A percentile compares a stretch with the other conserved stretches of the same genome.
These are phyloP conservation scores for Cytospora piceicola DNA, from an alignment of 2,329 filamentous ascomycete species.

Conservation along the genomic window DNA sequence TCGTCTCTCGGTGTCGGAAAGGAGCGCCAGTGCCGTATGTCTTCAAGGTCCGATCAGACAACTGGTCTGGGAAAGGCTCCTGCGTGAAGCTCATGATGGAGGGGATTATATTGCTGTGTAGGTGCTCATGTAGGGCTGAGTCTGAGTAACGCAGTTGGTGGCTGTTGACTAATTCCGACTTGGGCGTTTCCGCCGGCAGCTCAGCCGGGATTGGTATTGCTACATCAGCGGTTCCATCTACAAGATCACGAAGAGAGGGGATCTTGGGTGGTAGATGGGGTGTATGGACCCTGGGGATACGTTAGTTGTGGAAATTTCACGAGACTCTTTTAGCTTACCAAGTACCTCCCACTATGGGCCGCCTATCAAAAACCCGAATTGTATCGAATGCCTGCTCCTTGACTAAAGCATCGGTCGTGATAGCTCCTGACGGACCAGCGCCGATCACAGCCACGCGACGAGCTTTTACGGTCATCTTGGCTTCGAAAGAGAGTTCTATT, in stretches of 20 bases:
- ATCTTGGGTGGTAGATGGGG: conserved; percentile 41
- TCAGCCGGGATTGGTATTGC: conserved; percentile 46
- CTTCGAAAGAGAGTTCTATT: fast-evolving
- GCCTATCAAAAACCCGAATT: conserved; percentile 65
- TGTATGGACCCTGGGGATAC: conserved; percentile 37
- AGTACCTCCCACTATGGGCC: conserved; percentile 62
- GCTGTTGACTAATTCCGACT: conserved; percentile 40
- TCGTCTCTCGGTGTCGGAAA: conserved; percentile 58
- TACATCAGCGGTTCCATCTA: conserved; percentile 49
- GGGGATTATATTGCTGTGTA: conserved; percentile 62
- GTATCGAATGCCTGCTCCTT: conserved; percentile 62
- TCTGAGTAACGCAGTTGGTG: conserved; percentile 53
- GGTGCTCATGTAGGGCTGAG: conserved; percentile 58
- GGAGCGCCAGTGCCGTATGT: conserved; percentile 58
- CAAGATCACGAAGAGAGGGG: conserved; percentile 40
- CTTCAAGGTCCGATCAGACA: conserved; percentile 47
- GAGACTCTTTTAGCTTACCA: conserved; percentile 51
- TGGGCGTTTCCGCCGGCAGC: conserved; percentile 47
- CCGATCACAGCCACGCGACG: conserved; percentile 61
- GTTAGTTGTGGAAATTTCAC: conserved; percentile 4
- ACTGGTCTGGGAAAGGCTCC: conserved; percentile 50
- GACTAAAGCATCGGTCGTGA: conserved; percentile 62
- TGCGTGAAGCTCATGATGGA: conserved; percentile 60
- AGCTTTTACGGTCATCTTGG: conserved; percentile 1
- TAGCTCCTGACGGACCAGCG: conserved; percentile 63